Evolutionary conservation across 2,329 filamentous ascomycete species (phyloP), one percentile per base, ranked within the genome.

Genomic region (Aspergillus sp.): DNA sequence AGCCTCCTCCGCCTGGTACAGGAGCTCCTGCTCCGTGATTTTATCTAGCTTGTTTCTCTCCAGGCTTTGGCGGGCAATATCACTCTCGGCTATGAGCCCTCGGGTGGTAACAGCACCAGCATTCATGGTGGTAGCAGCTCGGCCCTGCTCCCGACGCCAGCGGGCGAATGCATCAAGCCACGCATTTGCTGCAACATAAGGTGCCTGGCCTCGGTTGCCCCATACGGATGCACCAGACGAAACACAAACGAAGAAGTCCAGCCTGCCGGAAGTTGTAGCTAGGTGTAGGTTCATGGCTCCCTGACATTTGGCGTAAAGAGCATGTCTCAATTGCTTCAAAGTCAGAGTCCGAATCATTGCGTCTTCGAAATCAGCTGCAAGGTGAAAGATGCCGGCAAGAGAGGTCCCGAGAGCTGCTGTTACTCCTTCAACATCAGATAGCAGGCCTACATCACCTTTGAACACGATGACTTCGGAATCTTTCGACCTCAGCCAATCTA

Each of bases 81-180:
- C 49, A 2, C 42, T 34, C 13, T 47, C 49, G 6, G 44, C 13
- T 11, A 52, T 47, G 21, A 43, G 25, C 5, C 49, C 49, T 5
- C 45, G 36, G 2, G 20, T 34, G 2, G 34, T 38, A 17, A 38
- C 34, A n/a, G 34, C 34, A 5, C 34, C 34, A n/a, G 34, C 34
- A 38, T 38, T 38, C 34, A 52, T 7, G 3, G 49, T 19, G 6
- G n/a, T 13, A 4, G 36, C 43, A 4, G 49, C 17, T 3, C 7
- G 16, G 19, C 25, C 36, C 14, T n/a, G 38, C 1, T 13, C 10
- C 25, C 49, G 44, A 11, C 44, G 47, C 23, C 45, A 55, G n/a
- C 53, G 49, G 13, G 45, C 25, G 11, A 47, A 47, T 10, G 16
- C 31, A 29, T 47, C 45, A 11, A 47, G 31, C 25, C 29, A 47